Base-by-base conservation (phyloP, 1,284 basidiomycete genomes). In the Cryptococcus sp. region DNA sequence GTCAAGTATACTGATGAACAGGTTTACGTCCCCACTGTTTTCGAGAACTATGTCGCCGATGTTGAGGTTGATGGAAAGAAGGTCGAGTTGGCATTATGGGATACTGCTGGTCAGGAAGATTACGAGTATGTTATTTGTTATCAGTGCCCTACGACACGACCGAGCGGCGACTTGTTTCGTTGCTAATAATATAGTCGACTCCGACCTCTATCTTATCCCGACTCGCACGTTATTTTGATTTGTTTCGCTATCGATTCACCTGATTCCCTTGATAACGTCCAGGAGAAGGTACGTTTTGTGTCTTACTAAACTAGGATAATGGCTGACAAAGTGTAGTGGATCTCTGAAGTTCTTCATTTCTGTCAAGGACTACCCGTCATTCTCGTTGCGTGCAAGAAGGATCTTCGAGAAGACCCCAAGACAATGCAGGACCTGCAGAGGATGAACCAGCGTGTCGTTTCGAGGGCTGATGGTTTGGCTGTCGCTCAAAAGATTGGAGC, bases 201-300 rank as follows among this genome's bases (percentile, higher is more conserved):
- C 64, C 84, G 91, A 66, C 91, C 91, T 53, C 83, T 92, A 60
- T 87, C 84, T 56, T 93, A 92, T 77, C 90, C 89, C 37, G 90
- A 93, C 78, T 89, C 88, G 21, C 86, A 93, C 73, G 90, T 93
- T 70, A 90, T 93, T 75, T 82, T 94, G 55, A 91, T 94, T 75
- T 93, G 90, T 75, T 94, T 92, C 72, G 87, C 90, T 40, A 84
- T 93, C 60, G 91, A 94, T 79, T 89, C 85, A 50, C 91, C 91
- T 32, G 88, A 91, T 72, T 91, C 88, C 48, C 79, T 94, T 58
- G 91, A 92, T 77, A 94, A 94, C 80, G 89, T 94, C 32, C 88
- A 93, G 78, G 91, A 93, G 78, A 94, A 93, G 86, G 88, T 88
- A 36, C 41, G 83, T 76, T 32, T 11, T 19, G 11, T 39, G 31